Evolutionary conservation across 2,329 filamentous ascomycete genomes (phyloP), one percentile per base, ranked within the genome.

Genomic region (Fusarium clavum): DNA sequence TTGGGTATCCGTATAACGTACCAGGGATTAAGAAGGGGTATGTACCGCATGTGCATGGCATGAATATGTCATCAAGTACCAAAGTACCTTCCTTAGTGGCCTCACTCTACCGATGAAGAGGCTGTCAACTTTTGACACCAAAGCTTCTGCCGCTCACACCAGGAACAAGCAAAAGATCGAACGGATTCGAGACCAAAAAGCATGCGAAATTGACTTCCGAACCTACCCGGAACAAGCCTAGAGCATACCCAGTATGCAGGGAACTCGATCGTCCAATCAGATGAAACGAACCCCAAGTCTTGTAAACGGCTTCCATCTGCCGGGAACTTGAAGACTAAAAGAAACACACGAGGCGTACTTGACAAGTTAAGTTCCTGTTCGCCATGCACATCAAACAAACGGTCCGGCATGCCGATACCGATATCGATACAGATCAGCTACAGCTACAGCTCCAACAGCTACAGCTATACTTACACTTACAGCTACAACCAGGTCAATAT

Each of bases 241-340:
- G 72, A 60, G 30, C 41, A 43, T 48, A 24, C 38, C 44, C 54
- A 18, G 27, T 57, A 67, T 75, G 73, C 73, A 67, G 43, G 72
- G 72, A 75, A 75, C 73, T 70, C 67, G 29, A 8, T 11, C 12
- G 49, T 24, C 73, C 73, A 75, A 75, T 75, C 72, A 76, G 43
- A 62, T 27, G 53, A 47, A 11, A 30, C 58, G 41, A 64, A 51
- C 52, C 55, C 60, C 16, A 25, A 55, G 29, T 27, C 24, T 56
- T 61, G 69, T 68, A 69, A 61, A 74, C 60, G 48, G 61, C 56
- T 47, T 53, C 59, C 51, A 59, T 63, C 52, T 62, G 47, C 67
- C 41, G 57, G 70, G 57, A 10, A 59, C 48, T 44, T 49, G 38
- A 69, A 60, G 61, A 64, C 61, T 64, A 64, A 64, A 64, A 56